phyloP scores from a whole-genome alignment of 1,284 basidiomycete species.

The Apiotrichum sp. region DNA sequence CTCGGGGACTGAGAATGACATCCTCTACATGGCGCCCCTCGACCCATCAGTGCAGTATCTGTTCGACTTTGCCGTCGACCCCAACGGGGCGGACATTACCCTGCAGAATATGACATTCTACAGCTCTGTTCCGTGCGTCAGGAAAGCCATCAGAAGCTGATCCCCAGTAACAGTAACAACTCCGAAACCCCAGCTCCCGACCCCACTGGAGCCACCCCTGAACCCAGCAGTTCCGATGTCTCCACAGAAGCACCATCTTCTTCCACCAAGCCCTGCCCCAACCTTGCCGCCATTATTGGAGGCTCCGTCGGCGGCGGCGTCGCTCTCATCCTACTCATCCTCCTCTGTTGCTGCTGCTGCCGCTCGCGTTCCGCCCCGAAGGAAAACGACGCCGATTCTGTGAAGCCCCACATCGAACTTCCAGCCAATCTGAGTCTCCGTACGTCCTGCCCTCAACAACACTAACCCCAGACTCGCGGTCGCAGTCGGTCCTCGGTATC shows the following conservation, averaged over 20 bases:
- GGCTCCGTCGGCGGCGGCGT: background rate
- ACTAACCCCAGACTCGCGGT: background rate
- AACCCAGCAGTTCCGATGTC: no score
- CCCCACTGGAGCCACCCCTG: no score
- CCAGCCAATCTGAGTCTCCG: background rate
- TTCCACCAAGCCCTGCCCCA: background rate
- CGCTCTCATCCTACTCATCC: background rate
- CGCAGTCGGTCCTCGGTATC: background rate
- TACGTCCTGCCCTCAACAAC: background rate
- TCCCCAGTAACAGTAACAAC: no score
- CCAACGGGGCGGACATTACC: background rate
- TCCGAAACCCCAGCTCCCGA: no score
- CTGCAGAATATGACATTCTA: background rate
- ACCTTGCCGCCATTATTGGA: background rate
- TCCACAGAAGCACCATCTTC: background rate
- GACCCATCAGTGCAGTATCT: background rate
- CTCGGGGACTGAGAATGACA: background rate
- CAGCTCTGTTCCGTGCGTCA: background rate
- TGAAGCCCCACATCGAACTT: background rate
- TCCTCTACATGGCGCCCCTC: background rate
- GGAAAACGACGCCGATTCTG: no score
- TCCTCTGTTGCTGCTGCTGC: no score
- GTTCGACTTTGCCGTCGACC: background rate
- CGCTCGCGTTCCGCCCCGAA: no score
- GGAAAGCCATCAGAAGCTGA: no score